phyloP scores from a whole-genome alignment of 2,329 filamentous ascomycete species.

The Thelonectria rubi region DNA sequence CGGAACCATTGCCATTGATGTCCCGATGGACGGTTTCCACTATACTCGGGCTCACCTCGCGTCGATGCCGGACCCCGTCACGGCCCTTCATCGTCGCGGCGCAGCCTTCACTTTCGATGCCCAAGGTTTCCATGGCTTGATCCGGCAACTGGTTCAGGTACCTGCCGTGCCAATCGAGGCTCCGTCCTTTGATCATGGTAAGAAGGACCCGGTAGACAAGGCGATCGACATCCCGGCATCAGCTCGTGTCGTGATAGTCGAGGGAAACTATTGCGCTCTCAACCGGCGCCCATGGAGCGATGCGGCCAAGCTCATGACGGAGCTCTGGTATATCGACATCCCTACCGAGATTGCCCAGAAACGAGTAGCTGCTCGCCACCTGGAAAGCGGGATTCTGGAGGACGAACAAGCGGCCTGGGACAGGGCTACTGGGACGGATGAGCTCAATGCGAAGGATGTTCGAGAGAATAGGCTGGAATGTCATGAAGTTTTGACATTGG shows the following conservation, averaged over 20 bases:
- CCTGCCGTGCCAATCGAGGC: not conserved
- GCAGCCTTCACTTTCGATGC: slow-evolving; percentile 12
- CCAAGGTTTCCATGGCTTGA: not conserved
- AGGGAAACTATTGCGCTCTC: slow-evolving; percentile 8
- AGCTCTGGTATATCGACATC: slow-evolving; percentile 11
- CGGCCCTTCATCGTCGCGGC: slow-evolving; percentile 2
- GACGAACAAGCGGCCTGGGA: slow-evolving; percentile 9
- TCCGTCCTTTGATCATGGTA: not conserved
- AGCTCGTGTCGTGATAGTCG: not conserved
- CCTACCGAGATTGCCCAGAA: not conserved
- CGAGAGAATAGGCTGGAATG: not conserved
- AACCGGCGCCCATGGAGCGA: slow-evolving; percentile 6
- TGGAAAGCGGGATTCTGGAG: not conserved
- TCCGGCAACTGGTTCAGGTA: not conserved
- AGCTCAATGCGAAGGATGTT: slow-evolving; percentile 18
- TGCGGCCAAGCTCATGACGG: slow-evolving; percentile 3
- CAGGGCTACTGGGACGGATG: slow-evolving; percentile 7
- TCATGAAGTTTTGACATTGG: not conserved
- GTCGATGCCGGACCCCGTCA: not conserved
- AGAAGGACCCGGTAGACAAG: not conserved
- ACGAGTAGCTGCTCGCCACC: not conserved
- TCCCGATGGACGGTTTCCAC: slow-evolving; percentile 17
- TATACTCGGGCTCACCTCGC: slow-evolving; percentile 5
- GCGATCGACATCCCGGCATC: not conserved
- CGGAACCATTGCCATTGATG: not conserved